A percentile compares a stretch with the other conserved stretches of the same genome.
Conservation (phyloP, 1,284 basidiomycete species). For the Leucoagaricus sp. region DNA sequence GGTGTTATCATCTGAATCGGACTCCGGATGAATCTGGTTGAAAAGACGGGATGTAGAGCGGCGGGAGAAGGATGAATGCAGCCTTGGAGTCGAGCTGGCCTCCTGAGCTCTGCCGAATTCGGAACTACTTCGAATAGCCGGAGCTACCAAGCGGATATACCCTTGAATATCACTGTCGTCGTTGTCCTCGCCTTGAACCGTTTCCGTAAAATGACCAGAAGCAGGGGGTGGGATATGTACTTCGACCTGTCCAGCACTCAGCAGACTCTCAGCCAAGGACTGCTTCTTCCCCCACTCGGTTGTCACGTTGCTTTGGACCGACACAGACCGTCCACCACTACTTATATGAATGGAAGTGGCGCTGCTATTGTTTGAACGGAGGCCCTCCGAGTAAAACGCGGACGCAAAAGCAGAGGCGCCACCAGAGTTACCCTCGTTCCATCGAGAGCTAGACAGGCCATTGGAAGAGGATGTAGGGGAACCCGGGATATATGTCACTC, state of each 20-base stretch:
- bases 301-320: neutral
- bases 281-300: neutral
- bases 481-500: too few species aligned
- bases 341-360: neutral
- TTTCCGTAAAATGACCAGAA: neutral
- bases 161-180: neutral
- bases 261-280: neutral
- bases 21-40: neutral
- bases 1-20: neutral
- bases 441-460: neutral
- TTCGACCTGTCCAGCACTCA: constrained; percentile 2
- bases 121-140: neutral
- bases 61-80: neutral
- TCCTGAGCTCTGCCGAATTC: too few species aligned
- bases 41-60: neutral
- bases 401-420: neutral
- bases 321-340: neutral
- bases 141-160: neutral
- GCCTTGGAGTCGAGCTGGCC: neutral
- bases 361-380: neutral
- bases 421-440: neutral
- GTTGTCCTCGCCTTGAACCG: neutral
- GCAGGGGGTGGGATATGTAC: constrained; percentile 1
- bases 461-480: constrained; percentile 2
- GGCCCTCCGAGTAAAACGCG: neutral